These are phyloP conservation scores for Coemansia interrupta DNA, from an alignment of 192 early-diverging fungal genomes.

Conservation along the genomic window DNA sequence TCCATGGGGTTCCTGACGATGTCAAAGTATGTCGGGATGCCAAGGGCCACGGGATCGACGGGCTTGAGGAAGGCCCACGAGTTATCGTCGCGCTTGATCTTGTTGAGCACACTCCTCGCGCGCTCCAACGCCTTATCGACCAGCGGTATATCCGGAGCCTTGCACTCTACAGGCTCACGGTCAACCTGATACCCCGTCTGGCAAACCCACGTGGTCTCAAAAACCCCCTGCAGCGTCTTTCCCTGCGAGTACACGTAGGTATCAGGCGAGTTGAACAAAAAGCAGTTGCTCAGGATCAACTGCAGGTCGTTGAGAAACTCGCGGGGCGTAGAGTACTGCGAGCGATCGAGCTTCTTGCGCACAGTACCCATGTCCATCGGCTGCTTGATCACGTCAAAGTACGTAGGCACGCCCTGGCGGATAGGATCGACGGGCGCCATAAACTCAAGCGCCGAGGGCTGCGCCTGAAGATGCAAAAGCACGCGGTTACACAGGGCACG, in stretches of 20 bases:
- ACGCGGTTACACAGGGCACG: conserved; percentile 17
- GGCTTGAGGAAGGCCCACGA: conserved; percentile 57
- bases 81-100: conserved; percentile 26
- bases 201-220: conserved; percentile 46
- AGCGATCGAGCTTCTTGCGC: conserved; percentile 55
- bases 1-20: conserved; percentile 75
- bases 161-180: background rate
- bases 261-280: conserved; percentile 56
- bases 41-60: conserved; percentile 61
- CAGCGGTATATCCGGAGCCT: conserved; percentile 8
- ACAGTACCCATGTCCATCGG: conserved; percentile 77
- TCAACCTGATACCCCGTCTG: background rate
- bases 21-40: conserved; percentile 61
- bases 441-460: conserved; percentile 60
- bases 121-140: conserved; percentile 5
- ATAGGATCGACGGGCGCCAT: conserved; percentile 65
- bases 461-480: conserved; percentile 51
- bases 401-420: conserved; percentile 59
- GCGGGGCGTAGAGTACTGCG: conserved; percentile 47
- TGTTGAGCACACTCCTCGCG: conserved; percentile 18
- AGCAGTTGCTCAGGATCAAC: conserved; percentile 66
- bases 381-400: conserved; percentile 59
- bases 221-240: conserved; percentile 50
- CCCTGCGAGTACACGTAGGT: conserved; percentile 57
- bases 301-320: conserved; percentile 59